A percentile compares a stretch with the other conserved stretches of the same genome.
phyloP scores from a whole-genome alignment of 2,329 filamentous ascomycete species.

The Apiospora phragmitis region DNA sequence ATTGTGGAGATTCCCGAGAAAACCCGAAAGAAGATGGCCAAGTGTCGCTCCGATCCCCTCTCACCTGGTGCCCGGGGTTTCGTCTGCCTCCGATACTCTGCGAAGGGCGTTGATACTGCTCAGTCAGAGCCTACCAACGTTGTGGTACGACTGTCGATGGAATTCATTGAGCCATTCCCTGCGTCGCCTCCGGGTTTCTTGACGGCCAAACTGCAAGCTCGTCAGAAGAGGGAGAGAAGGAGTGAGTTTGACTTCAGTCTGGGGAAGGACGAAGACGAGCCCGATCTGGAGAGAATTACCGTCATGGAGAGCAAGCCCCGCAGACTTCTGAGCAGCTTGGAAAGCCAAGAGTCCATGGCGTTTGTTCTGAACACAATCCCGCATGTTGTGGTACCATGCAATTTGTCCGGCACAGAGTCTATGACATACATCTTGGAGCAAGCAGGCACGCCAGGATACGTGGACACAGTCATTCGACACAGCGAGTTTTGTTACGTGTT shows the following conservation, averaged over 20 bases:
- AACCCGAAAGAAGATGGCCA: neutral
- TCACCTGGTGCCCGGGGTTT: neutral
- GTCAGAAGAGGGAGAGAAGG: neutral
- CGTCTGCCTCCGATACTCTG: neutral
- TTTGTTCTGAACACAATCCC: neutral
- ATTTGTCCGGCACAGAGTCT: neutral
- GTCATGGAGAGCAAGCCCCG: no score
- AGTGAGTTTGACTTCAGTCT: neutral
- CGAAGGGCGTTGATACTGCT: neutral
- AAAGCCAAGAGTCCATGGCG: neutral
- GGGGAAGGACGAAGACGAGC: neutral
- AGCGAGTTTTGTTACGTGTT: neutral
- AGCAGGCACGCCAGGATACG: neutral
- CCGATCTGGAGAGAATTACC: neutral
- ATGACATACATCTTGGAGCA: neutral
- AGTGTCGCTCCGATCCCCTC: neutral
- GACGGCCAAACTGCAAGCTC: neutral
- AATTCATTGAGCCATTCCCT: neutral
- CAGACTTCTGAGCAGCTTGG: neutral
- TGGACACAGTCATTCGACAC: neutral
- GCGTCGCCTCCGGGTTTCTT: neutral
- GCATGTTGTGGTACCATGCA: neutral
- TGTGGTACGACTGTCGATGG: neutral
- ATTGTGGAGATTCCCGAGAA: neutral
- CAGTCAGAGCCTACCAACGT: neutral